Evolutionary conservation across 1,284 basidiomycete species (phyloP).

Genomic region (Leccinum insolens): DNA sequence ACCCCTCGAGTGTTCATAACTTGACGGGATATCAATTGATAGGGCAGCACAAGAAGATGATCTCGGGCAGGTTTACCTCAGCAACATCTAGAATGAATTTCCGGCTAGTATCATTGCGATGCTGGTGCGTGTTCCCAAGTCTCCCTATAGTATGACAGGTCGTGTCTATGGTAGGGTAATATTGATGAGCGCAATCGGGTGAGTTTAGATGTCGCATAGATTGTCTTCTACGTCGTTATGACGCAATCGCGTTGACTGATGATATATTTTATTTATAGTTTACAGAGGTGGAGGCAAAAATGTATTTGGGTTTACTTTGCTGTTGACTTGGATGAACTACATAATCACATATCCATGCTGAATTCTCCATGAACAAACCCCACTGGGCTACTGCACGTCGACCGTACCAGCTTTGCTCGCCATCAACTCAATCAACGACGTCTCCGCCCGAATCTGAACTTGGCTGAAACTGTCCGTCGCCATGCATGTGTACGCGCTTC

Average conservation of each 20-base stretch:
- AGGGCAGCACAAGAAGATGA: conserved; percentile 96
- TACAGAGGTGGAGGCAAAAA: background rate
- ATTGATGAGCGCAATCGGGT: conserved; percentile 19
- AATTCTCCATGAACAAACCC: too few species aligned
- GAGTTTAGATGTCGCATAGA: too few species aligned
- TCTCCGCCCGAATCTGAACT: too few species aligned
- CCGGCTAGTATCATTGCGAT: conserved; percentile 89
- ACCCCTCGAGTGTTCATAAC: background rate
- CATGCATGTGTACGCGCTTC: too few species aligned
- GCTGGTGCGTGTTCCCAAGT: conserved; percentile 50
- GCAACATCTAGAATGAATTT: conserved; percentile 81
- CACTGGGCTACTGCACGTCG: too few species aligned
- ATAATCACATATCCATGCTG: too few species aligned
- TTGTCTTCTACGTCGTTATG: background rate
- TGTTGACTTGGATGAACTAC: too few species aligned
- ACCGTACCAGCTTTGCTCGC: too few species aligned
- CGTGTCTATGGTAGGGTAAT: conserved; percentile 18
- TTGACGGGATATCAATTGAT: conserved; percentile 1
- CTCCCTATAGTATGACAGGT: conserved; percentile 18
- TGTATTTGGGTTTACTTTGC: too few species aligned
- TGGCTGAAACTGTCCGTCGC: too few species aligned
- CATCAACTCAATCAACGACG: too few species aligned
- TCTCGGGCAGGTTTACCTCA: conserved; percentile 85
- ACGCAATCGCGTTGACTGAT: too few species aligned
- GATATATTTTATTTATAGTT: background rate